Conservation (phyloP, 352 stramenopile species). For the Globisporangium alternatum region DNA sequence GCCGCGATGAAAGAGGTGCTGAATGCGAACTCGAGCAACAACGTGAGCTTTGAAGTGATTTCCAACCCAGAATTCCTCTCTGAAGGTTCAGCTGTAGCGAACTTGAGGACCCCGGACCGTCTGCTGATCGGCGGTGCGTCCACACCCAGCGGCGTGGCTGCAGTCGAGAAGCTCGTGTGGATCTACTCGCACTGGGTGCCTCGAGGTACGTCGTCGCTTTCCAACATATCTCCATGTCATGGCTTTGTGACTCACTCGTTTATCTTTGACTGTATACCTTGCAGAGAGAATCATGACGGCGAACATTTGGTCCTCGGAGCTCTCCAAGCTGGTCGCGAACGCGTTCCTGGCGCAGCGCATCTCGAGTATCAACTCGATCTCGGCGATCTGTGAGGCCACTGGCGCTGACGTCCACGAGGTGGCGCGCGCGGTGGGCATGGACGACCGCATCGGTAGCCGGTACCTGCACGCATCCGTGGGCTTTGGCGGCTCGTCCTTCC, state of each 20-base stretch:
- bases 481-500: conserved; percentile 99
- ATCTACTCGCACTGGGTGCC: conserved; percentile 99
- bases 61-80: conserved; percentile 99
- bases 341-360: conserved; percentile 99
- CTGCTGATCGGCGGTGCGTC: conserved; percentile 98
- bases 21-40: conserved; percentile 89
- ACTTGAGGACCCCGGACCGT: conserved; percentile 94
- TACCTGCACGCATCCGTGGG: conserved; percentile 99
- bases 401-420: conserved; percentile 98
- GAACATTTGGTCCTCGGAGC: conserved; percentile 99
- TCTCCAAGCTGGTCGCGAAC: conserved; percentile 99
- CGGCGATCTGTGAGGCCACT: conserved; percentile 97
- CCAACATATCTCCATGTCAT: neutral
- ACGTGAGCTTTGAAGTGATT: conserved; percentile 95
- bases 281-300: conserved; percentile 95
- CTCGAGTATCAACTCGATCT: conserved; percentile 99
- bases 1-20: conserved; percentile 96
- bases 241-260: neutral
- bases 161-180: conserved; percentile 91
- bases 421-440: conserved; percentile 94
- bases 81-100: conserved; percentile 97
- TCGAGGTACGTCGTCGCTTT: conserved; percentile 23
- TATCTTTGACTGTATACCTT: conserved; percentile 20
- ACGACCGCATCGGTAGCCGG: conserved; percentile 96
- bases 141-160: conserved; percentile 81